phyloP scores from a whole-genome alignment of 352 stramenopile genomes.

The Elongisporangium anandrum region DNA sequence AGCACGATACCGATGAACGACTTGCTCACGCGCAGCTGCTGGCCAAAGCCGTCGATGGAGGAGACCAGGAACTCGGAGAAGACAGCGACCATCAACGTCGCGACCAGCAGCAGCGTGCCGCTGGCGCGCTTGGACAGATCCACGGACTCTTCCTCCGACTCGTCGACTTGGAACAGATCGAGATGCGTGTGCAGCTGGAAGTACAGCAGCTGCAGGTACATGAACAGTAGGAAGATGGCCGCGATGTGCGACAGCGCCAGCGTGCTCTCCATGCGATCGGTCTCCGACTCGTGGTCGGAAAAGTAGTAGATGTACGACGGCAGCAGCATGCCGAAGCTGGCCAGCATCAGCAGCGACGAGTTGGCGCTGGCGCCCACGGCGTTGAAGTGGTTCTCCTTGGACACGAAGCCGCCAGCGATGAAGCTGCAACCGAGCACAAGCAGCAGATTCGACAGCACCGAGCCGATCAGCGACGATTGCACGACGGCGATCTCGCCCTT shows the following conservation, averaged over 20 bases:
- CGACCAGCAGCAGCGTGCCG: constrained; percentile 67
- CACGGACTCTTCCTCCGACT: constrained; percentile 67
- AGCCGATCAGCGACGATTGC: constrained; percentile 95
- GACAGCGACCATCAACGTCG: constrained; percentile 89
- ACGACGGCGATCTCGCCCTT: constrained; percentile 95
- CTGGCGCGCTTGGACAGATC: constrained; percentile 78
- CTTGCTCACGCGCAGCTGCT: constrained; percentile 66
- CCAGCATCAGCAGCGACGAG: constrained; percentile 93
- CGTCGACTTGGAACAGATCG: constrained; percentile 86
- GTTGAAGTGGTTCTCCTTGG: constrained; percentile 93
- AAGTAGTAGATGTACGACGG: constrained; percentile 92
- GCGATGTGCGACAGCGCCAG: constrained; percentile 76
- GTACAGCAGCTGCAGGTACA: constrained; percentile 94
- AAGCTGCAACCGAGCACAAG: constrained; percentile 97
- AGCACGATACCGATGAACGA: constrained; percentile 94
- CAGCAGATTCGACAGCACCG: constrained; percentile 97
- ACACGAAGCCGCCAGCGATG: constrained; percentile 80
- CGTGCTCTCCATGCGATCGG: constrained; percentile 59
- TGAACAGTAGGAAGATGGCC: constrained; percentile 82
- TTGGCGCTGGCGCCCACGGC: constrained; percentile 89
- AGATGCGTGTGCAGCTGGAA: constrained; percentile 96
- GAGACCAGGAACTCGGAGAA: constrained; percentile 93
- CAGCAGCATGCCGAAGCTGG: constrained; percentile 91
- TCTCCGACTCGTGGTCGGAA: constrained; percentile 70
- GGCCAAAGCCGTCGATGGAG: constrained; percentile 78